Evolutionary conservation across 2,329 filamentous ascomycete species (phyloP).

Genomic region (Penicillium thymicola): DNA sequence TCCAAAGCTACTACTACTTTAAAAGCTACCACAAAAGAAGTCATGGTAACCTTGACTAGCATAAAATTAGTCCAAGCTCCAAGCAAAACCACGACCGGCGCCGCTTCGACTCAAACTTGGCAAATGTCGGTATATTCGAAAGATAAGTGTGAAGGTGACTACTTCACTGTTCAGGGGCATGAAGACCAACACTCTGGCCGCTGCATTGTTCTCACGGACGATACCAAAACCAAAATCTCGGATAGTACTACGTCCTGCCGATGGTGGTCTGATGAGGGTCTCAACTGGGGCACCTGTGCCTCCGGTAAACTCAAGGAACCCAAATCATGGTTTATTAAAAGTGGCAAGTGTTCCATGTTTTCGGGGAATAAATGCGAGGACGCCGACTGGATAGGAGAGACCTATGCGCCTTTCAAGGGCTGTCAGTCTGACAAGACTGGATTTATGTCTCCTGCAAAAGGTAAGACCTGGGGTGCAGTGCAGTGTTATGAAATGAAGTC

Average conservation of each 20-base stretch:
- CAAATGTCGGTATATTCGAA: background rate
- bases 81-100: background rate
- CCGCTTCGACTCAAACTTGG: background rate
- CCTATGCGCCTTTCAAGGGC: background rate
- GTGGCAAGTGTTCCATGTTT: background rate
- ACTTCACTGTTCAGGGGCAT: conserved; percentile 1
- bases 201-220: background rate
- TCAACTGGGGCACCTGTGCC: background rate
- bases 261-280: background rate
- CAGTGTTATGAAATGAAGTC: background rate
- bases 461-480: background rate
- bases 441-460: background rate
- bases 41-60: background rate
- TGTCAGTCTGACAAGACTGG: background rate
- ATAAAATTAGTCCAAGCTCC: background rate
- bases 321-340: background rate
- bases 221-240: background rate
- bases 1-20: background rate
- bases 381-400: background rate
- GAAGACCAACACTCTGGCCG: background rate
- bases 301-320: background rate
- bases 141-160: background rate
- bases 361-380: background rate
- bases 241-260: conserved; percentile 1
- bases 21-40: background rate